phyloP scores from a whole-genome alignment of 2,329 filamentous ascomycete genomes.

The Fonsecaea pedrosoi region DNA sequence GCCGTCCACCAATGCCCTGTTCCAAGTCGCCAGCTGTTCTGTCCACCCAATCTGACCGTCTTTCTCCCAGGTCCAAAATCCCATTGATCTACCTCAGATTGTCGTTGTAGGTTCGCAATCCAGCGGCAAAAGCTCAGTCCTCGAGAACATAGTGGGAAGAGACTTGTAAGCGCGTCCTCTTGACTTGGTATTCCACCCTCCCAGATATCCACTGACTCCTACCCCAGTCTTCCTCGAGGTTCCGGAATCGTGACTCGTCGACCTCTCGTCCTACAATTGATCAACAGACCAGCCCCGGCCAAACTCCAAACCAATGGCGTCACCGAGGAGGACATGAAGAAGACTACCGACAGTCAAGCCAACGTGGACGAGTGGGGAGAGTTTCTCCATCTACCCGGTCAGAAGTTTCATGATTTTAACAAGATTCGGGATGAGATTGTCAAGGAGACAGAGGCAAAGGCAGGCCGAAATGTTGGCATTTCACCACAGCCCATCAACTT shows the following conservation, averaged over 20 bases:
- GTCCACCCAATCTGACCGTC: constrained; percentile 41
- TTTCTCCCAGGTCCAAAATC: constrained; percentile 84
- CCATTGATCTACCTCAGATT: constrained; percentile 98
- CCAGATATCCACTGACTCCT: constrained; percentile 42
- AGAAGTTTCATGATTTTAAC: constrained; percentile 98
- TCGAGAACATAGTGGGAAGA: constrained; percentile 98
- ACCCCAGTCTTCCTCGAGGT: constrained; percentile 83
- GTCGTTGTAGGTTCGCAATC: constrained; percentile 98
- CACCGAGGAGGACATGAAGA: constrained; percentile 68
- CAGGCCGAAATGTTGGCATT: constrained; percentile 94
- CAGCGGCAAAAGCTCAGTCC: constrained; percentile 97
- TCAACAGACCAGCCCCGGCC: constrained; percentile 75
- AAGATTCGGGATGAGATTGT: constrained; percentile 98
- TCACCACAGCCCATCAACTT: constrained; percentile 97
- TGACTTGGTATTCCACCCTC: constrained; percentile 33
- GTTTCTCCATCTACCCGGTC: constrained; percentile 95
- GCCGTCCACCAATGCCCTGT: constrained; percentile 44
- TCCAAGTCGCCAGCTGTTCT: constrained; percentile 36
- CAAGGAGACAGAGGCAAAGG: constrained; percentile 94
- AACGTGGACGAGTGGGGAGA: constrained; percentile 98
- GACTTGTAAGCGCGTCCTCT: constrained; percentile 78
- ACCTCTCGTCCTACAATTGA: constrained; percentile 95
- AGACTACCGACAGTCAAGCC: constrained; percentile 79
- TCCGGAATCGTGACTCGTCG: constrained; percentile 96
- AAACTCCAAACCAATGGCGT: constrained; percentile 75